Percentiles rank a stretch among this genome's conserved stretches.
Conservation (phyloP, 768 basidiomycete genomes). For the Tylopilus plumbeoviolaceoides region DNA sequence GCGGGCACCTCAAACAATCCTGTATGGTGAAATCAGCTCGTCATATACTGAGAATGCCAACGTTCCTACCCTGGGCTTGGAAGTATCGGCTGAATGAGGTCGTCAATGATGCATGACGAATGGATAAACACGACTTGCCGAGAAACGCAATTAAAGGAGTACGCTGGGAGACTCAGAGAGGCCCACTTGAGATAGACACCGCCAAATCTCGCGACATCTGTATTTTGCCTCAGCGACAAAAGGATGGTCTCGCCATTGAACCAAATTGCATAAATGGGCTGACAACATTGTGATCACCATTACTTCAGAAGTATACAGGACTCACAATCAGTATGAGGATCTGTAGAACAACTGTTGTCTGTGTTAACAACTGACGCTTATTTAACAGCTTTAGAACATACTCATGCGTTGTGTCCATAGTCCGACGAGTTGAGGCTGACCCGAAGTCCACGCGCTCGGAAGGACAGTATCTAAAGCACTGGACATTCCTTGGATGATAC, state of each 20-base stretch:
- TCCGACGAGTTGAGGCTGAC: constrained; percentile 79
- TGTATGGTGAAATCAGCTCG: constrained; percentile 17
- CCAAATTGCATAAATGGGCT: constrained; percentile 69
- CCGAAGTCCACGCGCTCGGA: constrained; percentile 91
- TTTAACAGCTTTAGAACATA: constrained; percentile 22
- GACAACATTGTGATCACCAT: background rate
- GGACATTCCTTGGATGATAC: constrained; percentile 78
- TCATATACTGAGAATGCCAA: constrained; percentile 15
- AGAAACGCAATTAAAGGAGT: constrained; percentile 51
- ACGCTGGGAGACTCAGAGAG: constrained; percentile 74
- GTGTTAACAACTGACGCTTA: background rate
- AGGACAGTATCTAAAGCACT: constrained; percentile 90
- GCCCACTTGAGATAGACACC: constrained; percentile 67
- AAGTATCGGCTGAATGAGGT: constrained; percentile 41
- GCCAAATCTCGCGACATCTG: constrained; percentile 75
- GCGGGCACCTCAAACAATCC: constrained; percentile 85
- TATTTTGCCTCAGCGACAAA: constrained; percentile 68
- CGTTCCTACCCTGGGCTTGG: constrained; percentile 72
- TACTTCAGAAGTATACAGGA: background rate
- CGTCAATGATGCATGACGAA: constrained; percentile 44
- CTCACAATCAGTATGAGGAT: constrained; percentile 50
- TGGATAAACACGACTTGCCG: constrained; percentile 27
- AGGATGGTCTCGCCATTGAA: constrained; percentile 78
- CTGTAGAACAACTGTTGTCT: constrained; percentile 15
- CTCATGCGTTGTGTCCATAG: constrained; percentile 90